Evolutionary conservation across 805 yeast genomes (phyloP).

Genomic region (Suhomyces xylopsoci): DNA sequence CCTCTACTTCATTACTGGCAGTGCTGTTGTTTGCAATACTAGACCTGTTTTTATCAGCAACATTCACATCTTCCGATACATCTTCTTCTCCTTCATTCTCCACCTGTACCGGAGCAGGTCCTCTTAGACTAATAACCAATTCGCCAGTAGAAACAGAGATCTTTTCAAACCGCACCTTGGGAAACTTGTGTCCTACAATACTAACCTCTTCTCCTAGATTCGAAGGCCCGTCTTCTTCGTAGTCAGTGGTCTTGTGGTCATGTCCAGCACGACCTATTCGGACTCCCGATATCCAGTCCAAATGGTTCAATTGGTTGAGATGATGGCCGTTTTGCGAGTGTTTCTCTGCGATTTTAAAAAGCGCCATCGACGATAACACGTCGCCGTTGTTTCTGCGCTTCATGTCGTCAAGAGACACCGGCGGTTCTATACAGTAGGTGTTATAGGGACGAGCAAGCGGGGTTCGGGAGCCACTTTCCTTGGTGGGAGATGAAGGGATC

Average conservation of each 20-base stretch:
- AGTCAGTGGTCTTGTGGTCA: slow-evolving; percentile 22
- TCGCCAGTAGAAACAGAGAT: slow-evolving; percentile 86
- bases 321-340: slow-evolving; percentile 29
- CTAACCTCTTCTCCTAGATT: slow-evolving; percentile 92
- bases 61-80: not conserved
- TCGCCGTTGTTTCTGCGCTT: slow-evolving; percentile 30
- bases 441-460: slow-evolving; percentile 20
- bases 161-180: slow-evolving; percentile 79
- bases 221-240: slow-evolving; percentile 38
- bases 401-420: slow-evolving; percentile 30
- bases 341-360: slow-evolving; percentile 33
- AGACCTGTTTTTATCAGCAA: not conserved
- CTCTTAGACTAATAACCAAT: slow-evolving; percentile 71
- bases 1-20: not conserved
- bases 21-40: not conserved
- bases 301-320: slow-evolving; percentile 55
- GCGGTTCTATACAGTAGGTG: slow-evolving; percentile 38
- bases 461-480: not conserved
- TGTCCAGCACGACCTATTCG: slow-evolving; percentile 59
- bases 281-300: slow-evolving; percentile 93
- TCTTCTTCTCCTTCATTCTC: not conserved
- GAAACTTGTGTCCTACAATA: slow-evolving; percentile 82
- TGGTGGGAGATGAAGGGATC: not conserved
- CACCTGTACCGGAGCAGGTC: slow-evolving; percentile 35
- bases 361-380: slow-evolving; percentile 36